These are phyloP conservation scores for Metarhizium sp. DNA, from an alignment of 2,329 filamentous ascomycete species.

Conservation along the genomic window DNA sequence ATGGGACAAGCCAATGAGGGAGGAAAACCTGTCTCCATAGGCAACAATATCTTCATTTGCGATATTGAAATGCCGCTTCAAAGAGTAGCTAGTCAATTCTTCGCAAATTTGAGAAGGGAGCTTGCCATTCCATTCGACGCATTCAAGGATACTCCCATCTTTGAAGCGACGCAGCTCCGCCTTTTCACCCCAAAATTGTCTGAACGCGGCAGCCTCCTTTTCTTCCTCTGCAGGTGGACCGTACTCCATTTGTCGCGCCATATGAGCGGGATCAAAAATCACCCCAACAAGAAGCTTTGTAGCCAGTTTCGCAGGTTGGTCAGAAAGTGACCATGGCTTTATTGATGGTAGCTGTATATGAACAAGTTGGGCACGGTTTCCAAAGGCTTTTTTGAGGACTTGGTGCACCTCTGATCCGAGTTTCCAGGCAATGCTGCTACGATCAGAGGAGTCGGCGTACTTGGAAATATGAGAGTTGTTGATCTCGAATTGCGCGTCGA, in stretches of 20 bases:
- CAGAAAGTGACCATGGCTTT: slow-evolving; percentile 20
- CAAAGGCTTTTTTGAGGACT: slow-evolving; percentile 61
- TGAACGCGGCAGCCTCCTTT: slow-evolving; percentile 70
- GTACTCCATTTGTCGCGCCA: slow-evolving; percentile 71
- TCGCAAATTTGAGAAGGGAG: slow-evolving; percentile 58
- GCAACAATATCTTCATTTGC: slow-evolving; percentile 43
- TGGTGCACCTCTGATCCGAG: slow-evolving; percentile 51
- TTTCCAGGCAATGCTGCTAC: slow-evolving; percentile 32
- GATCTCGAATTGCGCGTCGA: slow-evolving; percentile 37
- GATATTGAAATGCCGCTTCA: slow-evolving; percentile 59
- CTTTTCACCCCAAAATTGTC: slow-evolving; percentile 90
- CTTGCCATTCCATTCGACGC: slow-evolving; percentile 70
- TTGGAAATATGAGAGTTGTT: slow-evolving; percentile 19
- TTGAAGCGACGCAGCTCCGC: slow-evolving; percentile 90
- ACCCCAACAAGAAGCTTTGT: slow-evolving; percentile 53
- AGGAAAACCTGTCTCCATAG: slow-evolving; percentile 41
- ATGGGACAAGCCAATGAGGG: slow-evolving; percentile 35
- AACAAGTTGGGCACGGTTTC: slow-evolving; percentile 63
- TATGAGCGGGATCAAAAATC: slow-evolving; percentile 62
- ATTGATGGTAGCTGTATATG: slow-evolving; percentile 38
- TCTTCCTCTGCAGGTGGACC: slow-evolving; percentile 82
- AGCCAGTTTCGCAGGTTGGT: slow-evolving; percentile 10
- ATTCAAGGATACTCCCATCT: slow-evolving; percentile 89
- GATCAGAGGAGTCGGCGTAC: slow-evolving; percentile 23
- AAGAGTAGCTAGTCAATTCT: slow-evolving; percentile 67